A percentile compares a stretch with the other conserved stretches of the same genome.
Conservation (phyloP, 169 alveolate genomes). For the Plasmodium ovale region DNA sequence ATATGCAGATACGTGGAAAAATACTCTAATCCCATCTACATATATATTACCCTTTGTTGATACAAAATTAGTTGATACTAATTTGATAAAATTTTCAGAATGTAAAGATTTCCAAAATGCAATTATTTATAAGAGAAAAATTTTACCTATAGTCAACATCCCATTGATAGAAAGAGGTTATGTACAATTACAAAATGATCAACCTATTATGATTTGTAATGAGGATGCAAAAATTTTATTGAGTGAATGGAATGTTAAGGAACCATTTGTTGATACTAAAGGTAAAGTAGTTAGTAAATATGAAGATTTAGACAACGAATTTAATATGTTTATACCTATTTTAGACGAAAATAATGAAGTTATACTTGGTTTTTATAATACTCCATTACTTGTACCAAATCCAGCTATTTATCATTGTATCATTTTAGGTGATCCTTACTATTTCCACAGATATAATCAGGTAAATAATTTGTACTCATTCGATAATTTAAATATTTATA, state of each 20-base stretch:
- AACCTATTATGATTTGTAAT: slow-evolving; percentile 85
- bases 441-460: slow-evolving; percentile 47
- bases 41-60: slow-evolving; percentile 79
- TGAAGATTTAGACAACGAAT: slow-evolving; percentile 45
- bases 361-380: slow-evolving; percentile 81
- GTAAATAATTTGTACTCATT: slow-evolving; percentile 29
- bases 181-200: slow-evolving; percentile 77
- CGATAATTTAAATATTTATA: slow-evolving; percentile 9
- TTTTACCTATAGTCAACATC: slow-evolving; percentile 83
- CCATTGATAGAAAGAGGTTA: slow-evolving; percentile 84
- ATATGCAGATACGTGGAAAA: slow-evolving; percentile 80
- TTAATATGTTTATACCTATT: slow-evolving; percentile 69
- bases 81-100: slow-evolving; percentile 78
- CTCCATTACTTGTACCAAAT: slow-evolving; percentile 84
- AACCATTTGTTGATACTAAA: slow-evolving; percentile 81
- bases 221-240: slow-evolving; percentile 82
- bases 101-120: slow-evolving; percentile 78
- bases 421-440: slow-evolving; percentile 46
- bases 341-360: slow-evolving; percentile 72
- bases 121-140: slow-evolving; percentile 57
- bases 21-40: slow-evolving; percentile 75
- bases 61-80: slow-evolving; percentile 74
- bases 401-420: slow-evolving; percentile 83
- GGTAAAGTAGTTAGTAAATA: slow-evolving; percentile 80
- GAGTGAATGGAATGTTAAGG: slow-evolving; percentile 81